Conservation (phyloP, 1,139 yeast species). For the Groenewaldozyma auringiensis region DNA sequence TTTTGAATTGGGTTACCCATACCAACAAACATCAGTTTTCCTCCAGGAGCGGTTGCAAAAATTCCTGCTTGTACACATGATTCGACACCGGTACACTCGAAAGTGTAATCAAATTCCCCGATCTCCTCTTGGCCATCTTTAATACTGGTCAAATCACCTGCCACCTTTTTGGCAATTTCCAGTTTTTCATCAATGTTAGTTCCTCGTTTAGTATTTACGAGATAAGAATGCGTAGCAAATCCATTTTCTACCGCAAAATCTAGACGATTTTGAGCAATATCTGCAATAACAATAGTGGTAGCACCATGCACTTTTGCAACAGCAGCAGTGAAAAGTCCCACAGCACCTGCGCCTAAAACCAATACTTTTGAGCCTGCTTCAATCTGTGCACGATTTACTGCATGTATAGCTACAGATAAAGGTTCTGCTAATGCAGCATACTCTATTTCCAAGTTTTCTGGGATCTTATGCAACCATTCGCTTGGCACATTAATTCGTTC, state of each 20-base stretch:
- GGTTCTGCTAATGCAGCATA: constrained; percentile 85
- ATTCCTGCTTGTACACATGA: constrained; percentile 28
- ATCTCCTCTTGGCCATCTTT: constrained; percentile 7
- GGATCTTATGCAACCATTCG: constrained; percentile 70
- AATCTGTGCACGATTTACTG: constrained; percentile 52
- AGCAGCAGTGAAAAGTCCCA: constrained; percentile 67
- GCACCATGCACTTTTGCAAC: constrained; percentile 74
- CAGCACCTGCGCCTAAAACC: constrained; percentile 84
- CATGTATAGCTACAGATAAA: constrained; percentile 75
- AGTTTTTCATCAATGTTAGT: constrained; percentile 21
- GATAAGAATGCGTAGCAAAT: constrained; percentile 24
- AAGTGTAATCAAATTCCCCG: constrained; percentile 40
- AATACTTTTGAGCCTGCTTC: constrained; percentile 60
- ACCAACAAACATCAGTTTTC: constrained; percentile 26
- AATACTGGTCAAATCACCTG: constrained; percentile 16
- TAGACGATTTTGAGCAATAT: constrained; percentile 51
- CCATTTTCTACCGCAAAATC: constrained; percentile 29
- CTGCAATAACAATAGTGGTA: constrained; percentile 49
- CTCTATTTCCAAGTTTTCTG: constrained; percentile 62
- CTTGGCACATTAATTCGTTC: constrained; percentile 33
- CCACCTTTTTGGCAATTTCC: constrained; percentile 15
- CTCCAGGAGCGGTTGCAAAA: constrained; percentile 33
- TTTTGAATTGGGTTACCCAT: constrained; percentile 29
- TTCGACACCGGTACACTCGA: constrained; percentile 29
- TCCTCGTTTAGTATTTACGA: constrained; percentile 22